Conservation (phyloP, 2,329 filamentous ascomycete species). For the Alternaria sp. region DNA sequence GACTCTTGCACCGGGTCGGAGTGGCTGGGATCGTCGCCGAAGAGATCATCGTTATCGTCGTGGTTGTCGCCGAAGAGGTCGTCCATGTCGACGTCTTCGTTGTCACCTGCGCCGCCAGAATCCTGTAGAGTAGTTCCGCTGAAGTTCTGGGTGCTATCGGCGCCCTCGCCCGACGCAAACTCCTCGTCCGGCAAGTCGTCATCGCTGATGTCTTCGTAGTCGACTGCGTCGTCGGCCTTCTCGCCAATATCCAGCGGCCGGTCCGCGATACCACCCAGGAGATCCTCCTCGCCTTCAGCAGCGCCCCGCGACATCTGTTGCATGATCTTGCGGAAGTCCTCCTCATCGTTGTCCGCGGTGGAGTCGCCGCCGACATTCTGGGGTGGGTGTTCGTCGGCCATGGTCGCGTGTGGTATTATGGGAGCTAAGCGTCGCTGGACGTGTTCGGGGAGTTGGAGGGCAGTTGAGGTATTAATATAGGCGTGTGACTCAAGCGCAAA, state of each 20-base stretch:
- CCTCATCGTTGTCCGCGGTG: constrained; percentile 37
- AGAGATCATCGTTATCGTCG: constrained; percentile 46
- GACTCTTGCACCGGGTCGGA: constrained; percentile 35
- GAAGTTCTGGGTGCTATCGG: constrained; percentile 26
- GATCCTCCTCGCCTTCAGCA: constrained; percentile 26
- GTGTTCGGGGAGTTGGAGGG: neutral
- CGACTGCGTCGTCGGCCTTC: constrained; percentile 91
- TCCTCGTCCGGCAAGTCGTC: constrained; percentile 85
- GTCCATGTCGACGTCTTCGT: constrained; percentile 61
- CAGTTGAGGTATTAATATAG: constrained; percentile 2
- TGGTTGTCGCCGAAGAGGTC: constrained; percentile 70
- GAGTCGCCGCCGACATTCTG: constrained; percentile 12
- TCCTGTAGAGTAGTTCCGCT: constrained; percentile 44
- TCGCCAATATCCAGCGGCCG: constrained; percentile 60
- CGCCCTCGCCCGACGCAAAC: constrained; percentile 26
- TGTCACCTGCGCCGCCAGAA: constrained; percentile 23
- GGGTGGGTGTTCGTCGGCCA: constrained; percentile 26
- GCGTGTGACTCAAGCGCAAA: constrained; percentile 1
- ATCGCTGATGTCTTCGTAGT: constrained; percentile 90
- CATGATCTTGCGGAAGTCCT: constrained; percentile 28
- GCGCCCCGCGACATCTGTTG: constrained; percentile 26
- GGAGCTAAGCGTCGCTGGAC: neutral
- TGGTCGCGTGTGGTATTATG: constrained; percentile 28
- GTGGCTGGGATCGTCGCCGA: constrained; percentile 23
- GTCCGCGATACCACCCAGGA: constrained; percentile 35